Evolutionary conservation across 441 rosid species (phyloP).

Genomic region (Jatropha podagrica): DNA sequence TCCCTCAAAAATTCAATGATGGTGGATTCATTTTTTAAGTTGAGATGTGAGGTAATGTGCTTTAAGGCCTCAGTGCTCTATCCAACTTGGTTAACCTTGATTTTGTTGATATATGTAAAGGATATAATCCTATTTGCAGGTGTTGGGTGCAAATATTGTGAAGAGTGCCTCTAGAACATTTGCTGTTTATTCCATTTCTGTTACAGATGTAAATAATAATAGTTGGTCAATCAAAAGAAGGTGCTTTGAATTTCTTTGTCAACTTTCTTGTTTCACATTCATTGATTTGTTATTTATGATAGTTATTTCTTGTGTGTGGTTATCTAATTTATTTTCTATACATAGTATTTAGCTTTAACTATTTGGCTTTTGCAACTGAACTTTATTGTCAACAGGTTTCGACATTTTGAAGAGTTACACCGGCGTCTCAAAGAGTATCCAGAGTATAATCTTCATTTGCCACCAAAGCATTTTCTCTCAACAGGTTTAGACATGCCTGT

Average conservation of each 20-base stretch:
- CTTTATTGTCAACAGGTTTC: slow-evolving; percentile 58
- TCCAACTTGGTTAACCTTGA: slow-evolving; percentile 23
- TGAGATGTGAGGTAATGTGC: slow-evolving; percentile 90
- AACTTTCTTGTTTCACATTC: slow-evolving; percentile 24
- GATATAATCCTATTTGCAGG: slow-evolving; percentile 56
- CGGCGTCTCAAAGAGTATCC: slow-evolving; percentile 90
- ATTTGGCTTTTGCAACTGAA: slow-evolving; percentile 14
- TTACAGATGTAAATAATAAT: slow-evolving; percentile 77
- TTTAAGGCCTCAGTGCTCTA: slow-evolving; percentile 20
- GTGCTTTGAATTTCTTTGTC: slow-evolving; percentile 40
- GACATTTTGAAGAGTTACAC: slow-evolving; percentile 99
- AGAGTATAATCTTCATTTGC: slow-evolving; percentile 93
- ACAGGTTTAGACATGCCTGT: slow-evolving; percentile 82
- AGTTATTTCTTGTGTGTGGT: neutral
- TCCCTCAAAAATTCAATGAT: slow-evolving; percentile 56
- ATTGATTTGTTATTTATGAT: neutral
- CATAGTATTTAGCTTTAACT: neutral
- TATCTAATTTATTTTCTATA: neutral
- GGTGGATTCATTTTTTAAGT: slow-evolving; percentile 74
- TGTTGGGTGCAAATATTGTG: slow-evolving; percentile 97
- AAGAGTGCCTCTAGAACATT: slow-evolving; percentile 84
- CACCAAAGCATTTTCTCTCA: slow-evolving; percentile 97
- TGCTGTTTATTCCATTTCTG: slow-evolving; percentile 95
- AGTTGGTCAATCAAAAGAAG: slow-evolving; percentile 99
- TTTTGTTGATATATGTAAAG: slow-evolving; percentile 17